Percentiles rank a stretch among this genome's conserved stretches.
Conservation (phyloP, 2,329 filamentous ascomycete genomes). For the Phymatotrichopsis omnivora region DNA sequence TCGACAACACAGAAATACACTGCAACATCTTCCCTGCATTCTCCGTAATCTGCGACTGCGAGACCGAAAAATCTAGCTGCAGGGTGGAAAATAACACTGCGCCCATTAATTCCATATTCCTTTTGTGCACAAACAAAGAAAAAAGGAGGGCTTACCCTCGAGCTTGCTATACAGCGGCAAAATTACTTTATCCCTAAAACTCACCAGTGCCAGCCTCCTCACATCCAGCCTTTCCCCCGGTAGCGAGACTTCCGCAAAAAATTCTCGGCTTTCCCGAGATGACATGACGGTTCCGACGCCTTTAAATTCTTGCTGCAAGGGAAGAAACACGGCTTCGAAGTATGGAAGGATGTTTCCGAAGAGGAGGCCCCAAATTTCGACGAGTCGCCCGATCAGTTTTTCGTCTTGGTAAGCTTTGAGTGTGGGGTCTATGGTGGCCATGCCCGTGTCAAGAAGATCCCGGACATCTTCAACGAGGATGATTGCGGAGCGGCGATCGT, state of each 20-base stretch:
- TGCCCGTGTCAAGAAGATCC: conserved; percentile 69
- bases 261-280: conserved; percentile 69
- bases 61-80: conserved; percentile 53
- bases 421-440: conserved; percentile 74
- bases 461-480: conserved; percentile 65
- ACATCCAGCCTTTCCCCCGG: conserved; percentile 62
- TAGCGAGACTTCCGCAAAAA: conserved; percentile 56
- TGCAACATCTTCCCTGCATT: conserved; percentile 93
- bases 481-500: conserved; percentile 60
- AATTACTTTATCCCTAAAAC: conserved; percentile 82
- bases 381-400: conserved; percentile 70
- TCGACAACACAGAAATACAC: conserved; percentile 82
- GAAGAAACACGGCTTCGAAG: conserved; percentile 83
- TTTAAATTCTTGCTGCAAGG: conserved; percentile 85
- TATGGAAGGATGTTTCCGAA: conserved; percentile 87
- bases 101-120: background rate
- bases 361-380: conserved; percentile 88
- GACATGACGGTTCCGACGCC: conserved; percentile 72
- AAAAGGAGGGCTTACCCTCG: conserved; percentile 66
- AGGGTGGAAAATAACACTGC: conserved; percentile 48
- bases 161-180: conserved; percentile 80
- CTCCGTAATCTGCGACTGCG: conserved; percentile 61
- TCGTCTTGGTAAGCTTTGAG: conserved; percentile 56
- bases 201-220: conserved; percentile 73
- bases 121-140: conserved; percentile 36